These are phyloP conservation scores for Leishmania martiniquensis DNA, from an alignment of 208 protist species.

Conservation along the genomic window DNA sequence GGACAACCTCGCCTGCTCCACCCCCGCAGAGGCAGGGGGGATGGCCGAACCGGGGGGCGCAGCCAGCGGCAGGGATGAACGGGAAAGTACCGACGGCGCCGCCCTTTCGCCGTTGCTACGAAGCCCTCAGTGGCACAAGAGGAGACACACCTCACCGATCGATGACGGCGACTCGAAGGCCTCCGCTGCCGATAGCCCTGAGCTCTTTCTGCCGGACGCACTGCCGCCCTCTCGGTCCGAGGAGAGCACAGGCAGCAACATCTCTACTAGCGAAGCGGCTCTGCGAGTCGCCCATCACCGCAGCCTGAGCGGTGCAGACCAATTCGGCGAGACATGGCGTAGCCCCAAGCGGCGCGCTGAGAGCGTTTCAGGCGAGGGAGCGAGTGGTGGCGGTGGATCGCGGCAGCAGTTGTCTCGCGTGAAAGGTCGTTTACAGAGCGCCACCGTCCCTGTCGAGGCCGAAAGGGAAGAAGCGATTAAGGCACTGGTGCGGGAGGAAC, in stretches of 20 bases:
- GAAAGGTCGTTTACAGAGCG: neutral
- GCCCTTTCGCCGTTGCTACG: neutral
- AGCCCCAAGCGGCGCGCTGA: slow-evolving; percentile 8
- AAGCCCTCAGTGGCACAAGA: slow-evolving; percentile 6
- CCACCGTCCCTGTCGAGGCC: neutral
- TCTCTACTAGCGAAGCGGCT: neutral
- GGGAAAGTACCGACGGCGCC: neutral
- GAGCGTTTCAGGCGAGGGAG: neutral
- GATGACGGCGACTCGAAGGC: neutral
- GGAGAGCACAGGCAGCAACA: neutral
- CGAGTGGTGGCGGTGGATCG: neutral
- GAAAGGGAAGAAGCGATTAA: neutral
- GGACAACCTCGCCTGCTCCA: neutral
- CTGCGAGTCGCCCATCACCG: neutral
- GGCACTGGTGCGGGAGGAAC: neutral
- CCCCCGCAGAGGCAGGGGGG: neutral
- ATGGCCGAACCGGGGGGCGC: neutral
- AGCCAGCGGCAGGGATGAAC: neutral
- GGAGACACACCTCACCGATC: neutral
- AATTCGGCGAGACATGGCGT: slow-evolving; percentile 21
- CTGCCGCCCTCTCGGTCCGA: neutral
- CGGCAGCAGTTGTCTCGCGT: neutral
- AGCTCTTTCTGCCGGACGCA: neutral
- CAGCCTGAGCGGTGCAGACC: neutral
- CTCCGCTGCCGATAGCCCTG: neutral